A percentile compares a stretch with the other conserved stretches of the same genome.
These are phyloP conservation scores for Hypoxylon sp. DNA, from an alignment of 2,329 filamentous ascomycete species.

Conservation along the genomic window DNA sequence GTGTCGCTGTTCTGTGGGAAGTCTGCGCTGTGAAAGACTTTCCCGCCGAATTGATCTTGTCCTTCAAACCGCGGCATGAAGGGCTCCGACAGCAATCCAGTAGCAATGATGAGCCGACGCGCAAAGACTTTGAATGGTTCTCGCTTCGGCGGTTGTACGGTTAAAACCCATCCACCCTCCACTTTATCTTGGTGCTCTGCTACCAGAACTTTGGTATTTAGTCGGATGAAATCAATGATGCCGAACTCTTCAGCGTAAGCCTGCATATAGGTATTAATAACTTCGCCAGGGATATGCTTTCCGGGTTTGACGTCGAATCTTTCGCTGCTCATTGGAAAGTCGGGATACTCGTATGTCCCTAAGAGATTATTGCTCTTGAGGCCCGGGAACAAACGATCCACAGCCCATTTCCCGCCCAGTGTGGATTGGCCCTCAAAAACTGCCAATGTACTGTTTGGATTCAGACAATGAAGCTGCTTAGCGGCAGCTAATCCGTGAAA, in stretches of 20 bases:
- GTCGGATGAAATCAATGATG: conserved; percentile 63
- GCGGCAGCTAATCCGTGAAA: conserved; percentile 72
- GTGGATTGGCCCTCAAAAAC: conserved; percentile 71
- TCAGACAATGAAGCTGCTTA: conserved; percentile 72
- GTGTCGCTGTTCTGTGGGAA: conserved; percentile 58
- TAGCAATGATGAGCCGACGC: conserved; percentile 72
- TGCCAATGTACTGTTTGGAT: conserved; percentile 69
- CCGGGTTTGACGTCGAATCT: conserved; percentile 63
- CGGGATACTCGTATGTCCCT: conserved; percentile 80
- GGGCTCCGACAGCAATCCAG: conserved; percentile 71
- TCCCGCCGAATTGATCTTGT: conserved; percentile 64
- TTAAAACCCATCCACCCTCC: conserved; percentile 55
- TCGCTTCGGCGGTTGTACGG: conserved; percentile 30
- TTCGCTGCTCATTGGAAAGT: conserved; percentile 76
- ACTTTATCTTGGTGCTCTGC: conserved; percentile 63
- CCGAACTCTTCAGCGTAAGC: conserved; percentile 68
- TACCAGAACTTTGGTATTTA: conserved; percentile 65
- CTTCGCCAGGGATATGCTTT: conserved; percentile 71
- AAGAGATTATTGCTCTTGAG: conserved; percentile 82
- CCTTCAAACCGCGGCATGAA: conserved; percentile 67
- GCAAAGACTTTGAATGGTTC: conserved; percentile 51
- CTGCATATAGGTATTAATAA: conserved; percentile 70
- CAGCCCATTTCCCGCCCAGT: conserved; percentile 79
- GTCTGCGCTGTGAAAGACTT: conserved; percentile 71
- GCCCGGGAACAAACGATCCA: conserved; percentile 75